These are phyloP conservation scores for Tilletia horrida DNA, from an alignment of 1,284 basidiomycete genomes.

Conservation along the genomic window DNA sequence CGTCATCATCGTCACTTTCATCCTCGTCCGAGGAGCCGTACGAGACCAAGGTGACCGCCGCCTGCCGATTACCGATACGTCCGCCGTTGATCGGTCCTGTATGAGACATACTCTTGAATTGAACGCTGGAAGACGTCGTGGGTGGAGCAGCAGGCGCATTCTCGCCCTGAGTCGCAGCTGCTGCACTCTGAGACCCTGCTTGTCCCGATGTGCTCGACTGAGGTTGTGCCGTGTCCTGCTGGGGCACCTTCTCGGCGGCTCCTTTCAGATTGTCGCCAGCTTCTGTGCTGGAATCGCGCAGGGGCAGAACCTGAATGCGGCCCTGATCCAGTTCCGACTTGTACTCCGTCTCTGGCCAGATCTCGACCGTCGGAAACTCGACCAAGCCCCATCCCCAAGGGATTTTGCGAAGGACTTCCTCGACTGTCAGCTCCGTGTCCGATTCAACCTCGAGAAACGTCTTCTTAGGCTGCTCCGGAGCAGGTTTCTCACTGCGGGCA, in stretches of 20 bases:
- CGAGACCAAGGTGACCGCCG: background rate
- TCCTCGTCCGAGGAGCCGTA: conserved; percentile 13
- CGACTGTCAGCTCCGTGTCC: background rate
- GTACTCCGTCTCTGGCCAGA: background rate
- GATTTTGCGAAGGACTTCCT: conserved; percentile 2
- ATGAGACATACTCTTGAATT: no score
- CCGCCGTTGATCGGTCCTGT: no score
- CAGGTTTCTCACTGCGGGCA: background rate
- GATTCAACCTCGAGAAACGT: background rate
- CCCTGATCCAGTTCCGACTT: background rate
- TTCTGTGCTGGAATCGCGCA: background rate
- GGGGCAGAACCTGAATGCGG: background rate
- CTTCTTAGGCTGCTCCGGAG: background rate
- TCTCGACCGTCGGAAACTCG: conserved; percentile 13
- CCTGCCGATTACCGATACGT: no score
- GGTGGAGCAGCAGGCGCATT: no score
- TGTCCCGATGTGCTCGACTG: no score
- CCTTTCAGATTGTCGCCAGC: background rate
- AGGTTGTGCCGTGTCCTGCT: no score
- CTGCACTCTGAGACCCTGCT: no score
- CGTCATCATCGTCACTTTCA: background rate
- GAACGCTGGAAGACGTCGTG: no score
- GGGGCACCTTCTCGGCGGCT: no score
- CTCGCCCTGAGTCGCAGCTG: no score
- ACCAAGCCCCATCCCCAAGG: conserved; percentile 9